These are phyloP conservation scores for Helicosporidium sp. DNA, from an alignment of 139 green algal genomes.

Conservation along the genomic window DNA sequence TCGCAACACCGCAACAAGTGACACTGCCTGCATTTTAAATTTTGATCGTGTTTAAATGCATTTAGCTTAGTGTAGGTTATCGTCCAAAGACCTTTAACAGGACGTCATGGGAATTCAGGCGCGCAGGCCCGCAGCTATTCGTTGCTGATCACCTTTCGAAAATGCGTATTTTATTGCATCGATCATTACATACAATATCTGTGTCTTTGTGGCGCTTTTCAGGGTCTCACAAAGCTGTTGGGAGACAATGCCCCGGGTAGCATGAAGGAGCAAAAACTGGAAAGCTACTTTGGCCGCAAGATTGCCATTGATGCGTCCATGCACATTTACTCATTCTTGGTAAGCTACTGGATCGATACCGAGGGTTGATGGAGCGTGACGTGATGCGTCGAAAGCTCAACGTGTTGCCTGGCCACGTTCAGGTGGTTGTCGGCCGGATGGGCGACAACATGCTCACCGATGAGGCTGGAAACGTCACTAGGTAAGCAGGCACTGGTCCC, in stretches of 20 bases:
- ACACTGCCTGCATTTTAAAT: too few species aligned
- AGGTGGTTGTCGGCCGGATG: conserved; percentile 54
- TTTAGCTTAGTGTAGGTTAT: too few species aligned
- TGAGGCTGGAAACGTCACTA: conserved; percentile 84
- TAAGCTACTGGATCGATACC: conserved; percentile 13
- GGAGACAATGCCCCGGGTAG: conserved; percentile 58
- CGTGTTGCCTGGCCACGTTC: not conserved
- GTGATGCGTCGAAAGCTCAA: not conserved
- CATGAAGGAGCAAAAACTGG: conserved; percentile 75
- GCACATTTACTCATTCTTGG: conserved; percentile 98
- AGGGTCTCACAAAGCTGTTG: conserved; percentile 87
- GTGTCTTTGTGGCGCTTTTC: not conserved
- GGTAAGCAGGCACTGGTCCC: too few species aligned
- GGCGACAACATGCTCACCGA: conserved; percentile 74
- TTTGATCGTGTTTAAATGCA: too few species aligned
- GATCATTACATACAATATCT: not conserved
- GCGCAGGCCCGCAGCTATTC: too few species aligned
- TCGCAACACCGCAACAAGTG: too few species aligned
- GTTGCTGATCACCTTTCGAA: too few species aligned
- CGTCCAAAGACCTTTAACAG: too few species aligned
- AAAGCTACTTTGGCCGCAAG: conserved; percentile 89
- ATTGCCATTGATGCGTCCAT: conserved; percentile 93
- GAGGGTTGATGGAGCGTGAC: not conserved
- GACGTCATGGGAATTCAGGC: not conserved
- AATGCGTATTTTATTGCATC: too few species aligned